phyloP scores from a whole-genome alignment of 257 asterid species.

The Avicennia marina region DNA sequence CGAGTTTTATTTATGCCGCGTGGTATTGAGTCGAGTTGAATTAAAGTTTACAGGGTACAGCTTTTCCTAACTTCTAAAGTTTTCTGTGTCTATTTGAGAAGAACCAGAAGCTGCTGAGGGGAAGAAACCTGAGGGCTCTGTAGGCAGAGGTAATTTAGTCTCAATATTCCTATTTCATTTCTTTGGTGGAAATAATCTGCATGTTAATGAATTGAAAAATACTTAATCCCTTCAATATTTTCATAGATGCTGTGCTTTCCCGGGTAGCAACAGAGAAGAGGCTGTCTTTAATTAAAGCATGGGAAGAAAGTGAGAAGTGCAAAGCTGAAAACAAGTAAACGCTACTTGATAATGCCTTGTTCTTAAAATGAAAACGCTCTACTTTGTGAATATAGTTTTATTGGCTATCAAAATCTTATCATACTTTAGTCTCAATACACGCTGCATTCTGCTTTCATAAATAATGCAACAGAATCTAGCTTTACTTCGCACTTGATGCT shows the following conservation, averaged over 20 bases:
- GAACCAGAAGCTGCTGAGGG: constrained; percentile 61
- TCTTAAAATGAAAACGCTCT: too few relatives aligned
- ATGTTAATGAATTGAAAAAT: background rate
- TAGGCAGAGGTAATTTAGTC: constrained; percentile 61
- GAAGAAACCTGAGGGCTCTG: constrained; percentile 71
- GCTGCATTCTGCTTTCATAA: too few relatives aligned
- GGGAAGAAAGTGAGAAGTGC: constrained; percentile 97
- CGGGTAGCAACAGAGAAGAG: constrained; percentile 84
- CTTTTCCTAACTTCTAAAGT: background rate
- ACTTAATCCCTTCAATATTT: constrained; percentile 10
- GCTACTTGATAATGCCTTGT: constrained; percentile 11
- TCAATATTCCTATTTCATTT: background rate
- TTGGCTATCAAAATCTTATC: too few relatives aligned
- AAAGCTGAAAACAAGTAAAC: constrained; percentile 79
- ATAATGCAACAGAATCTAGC: too few relatives aligned
- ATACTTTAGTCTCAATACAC: too few relatives aligned
- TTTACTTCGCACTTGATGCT: too few relatives aligned
- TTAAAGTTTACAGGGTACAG: background rate
- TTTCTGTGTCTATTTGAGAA: constrained; percentile 16
- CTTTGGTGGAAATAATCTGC: background rate
- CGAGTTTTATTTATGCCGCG: background rate
- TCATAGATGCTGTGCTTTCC: constrained; percentile 71
- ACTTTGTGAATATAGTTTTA: too few relatives aligned
- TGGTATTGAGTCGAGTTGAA: background rate
- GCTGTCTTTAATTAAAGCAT: constrained; percentile 67